These are phyloP conservation scores for Vaccinium darrowii DNA, from an alignment of 148 eudicot species.

Conservation along the genomic window DNA sequence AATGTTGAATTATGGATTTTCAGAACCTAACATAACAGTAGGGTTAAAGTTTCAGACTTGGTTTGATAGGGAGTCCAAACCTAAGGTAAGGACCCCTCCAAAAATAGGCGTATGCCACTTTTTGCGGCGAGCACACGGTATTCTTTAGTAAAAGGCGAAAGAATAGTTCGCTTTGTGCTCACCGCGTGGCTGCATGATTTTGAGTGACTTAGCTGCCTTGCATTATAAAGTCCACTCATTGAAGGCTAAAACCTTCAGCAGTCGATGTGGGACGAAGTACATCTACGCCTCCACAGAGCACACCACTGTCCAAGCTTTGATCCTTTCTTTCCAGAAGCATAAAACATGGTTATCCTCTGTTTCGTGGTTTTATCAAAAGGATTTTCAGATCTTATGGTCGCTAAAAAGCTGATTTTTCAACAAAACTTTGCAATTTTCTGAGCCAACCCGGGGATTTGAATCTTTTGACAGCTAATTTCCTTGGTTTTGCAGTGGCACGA, in stretches of 20 bases:
- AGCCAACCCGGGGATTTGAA: too few species aligned
- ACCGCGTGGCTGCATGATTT: too few species aligned
- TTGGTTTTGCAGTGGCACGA: too few species aligned
- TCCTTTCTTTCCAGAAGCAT: background rate
- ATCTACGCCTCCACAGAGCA: too few species aligned
- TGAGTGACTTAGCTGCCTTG: accelerated
- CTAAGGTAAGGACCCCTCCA: background rate
- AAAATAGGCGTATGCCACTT: background rate
- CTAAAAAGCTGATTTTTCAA: too few species aligned
- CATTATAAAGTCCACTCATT: background rate
- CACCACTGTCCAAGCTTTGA: background rate
- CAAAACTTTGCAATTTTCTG: background rate
- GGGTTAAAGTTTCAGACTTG: background rate
- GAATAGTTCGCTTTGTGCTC: too few species aligned
- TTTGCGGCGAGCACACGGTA: too few species aligned
- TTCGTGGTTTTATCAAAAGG: background rate
- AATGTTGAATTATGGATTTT: too few species aligned
- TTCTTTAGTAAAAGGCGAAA: too few species aligned
- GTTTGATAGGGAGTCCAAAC: background rate
- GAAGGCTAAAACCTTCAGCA: background rate
- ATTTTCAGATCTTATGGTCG: background rate
- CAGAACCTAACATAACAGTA: too few species aligned
- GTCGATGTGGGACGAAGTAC: background rate
- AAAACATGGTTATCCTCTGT: too few species aligned
- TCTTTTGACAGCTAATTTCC: too few species aligned